These are phyloP conservation scores for Iberis pinnata DNA, from an alignment of 345 rosid species.

Conservation along the genomic window DNA sequence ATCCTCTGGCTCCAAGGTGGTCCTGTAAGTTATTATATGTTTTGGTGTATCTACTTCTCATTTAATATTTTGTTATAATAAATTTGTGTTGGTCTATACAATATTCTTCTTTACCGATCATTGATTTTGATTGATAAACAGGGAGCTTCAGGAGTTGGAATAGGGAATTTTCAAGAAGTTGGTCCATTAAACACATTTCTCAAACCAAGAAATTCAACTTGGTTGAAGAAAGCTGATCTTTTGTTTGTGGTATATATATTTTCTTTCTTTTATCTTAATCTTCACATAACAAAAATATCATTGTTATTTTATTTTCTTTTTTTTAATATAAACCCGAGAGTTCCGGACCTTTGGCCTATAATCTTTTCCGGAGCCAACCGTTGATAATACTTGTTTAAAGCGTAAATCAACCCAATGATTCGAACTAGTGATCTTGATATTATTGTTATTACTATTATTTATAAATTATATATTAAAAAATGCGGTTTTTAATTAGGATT, in stretches of 20 bases:
- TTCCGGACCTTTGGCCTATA: too few relatives aligned
- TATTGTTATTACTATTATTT: too few relatives aligned
- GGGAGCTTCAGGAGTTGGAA: constrained; percentile 80
- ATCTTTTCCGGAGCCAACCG: too few relatives aligned
- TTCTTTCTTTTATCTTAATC: background rate
- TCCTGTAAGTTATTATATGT: constrained; percentile 50
- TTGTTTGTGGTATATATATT: constrained; percentile 49
- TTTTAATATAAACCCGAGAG: background rate
- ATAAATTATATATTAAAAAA: too few relatives aligned
- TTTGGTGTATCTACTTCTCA: constrained; percentile 7
- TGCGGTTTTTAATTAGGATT: constrained; percentile 5
- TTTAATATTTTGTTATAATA: background rate
- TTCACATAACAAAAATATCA: background rate
- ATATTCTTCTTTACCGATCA: background rate
- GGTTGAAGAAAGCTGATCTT: constrained; percentile 73
- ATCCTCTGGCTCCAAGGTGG: constrained; percentile 98
- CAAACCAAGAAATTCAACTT: constrained; percentile 66
- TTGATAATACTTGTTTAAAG: too few relatives aligned
- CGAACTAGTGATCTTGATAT: too few relatives aligned
- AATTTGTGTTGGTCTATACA: background rate
- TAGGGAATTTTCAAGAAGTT: constrained; percentile 69
- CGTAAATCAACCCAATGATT: too few relatives aligned
- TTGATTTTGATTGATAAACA: constrained; percentile 23
- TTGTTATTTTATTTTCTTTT: too few relatives aligned
- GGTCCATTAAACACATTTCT: constrained; percentile 58